Base-by-base conservation (phyloP, 1,284 basidiomycete species). In the Neonothopanus nambi region DNA sequence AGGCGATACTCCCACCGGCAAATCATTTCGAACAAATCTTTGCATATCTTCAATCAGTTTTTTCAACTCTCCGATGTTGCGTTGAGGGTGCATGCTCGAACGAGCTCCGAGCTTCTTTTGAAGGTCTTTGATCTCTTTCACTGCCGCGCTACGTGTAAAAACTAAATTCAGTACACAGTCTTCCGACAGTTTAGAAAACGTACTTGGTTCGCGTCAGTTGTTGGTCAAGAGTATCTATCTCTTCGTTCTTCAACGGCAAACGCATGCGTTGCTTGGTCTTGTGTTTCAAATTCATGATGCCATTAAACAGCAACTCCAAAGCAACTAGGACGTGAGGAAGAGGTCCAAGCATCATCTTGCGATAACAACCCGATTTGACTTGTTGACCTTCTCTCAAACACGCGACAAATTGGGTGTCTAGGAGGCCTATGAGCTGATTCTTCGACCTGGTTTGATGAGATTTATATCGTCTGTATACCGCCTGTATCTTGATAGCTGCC, bases 251-350 rank as follows among this genome's bases (percentile, higher is more conserved):
- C 64, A 4, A 62, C 39, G 61, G 70, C 12, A 61, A 54, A 17
- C 24, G 59, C 12, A 73, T 57, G 15, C 68, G 64, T 42, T 68
- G 63, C 57, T 70, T 77, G 2, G 67, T 70, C 20, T 61, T 58
- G 8, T 40, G 61, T 61, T 77, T 79, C 17, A 60, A 58, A 1
- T 64, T 57, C 33, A 64, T 55, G 1, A 69, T 60, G 20, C 67
- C 51, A 1, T 57, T 48, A 9, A 69, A 63, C 9, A 71, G 64
- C 18, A 65, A 60, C 21, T 81, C 73, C 17, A 84, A 67, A 54
- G 71, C 78, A 3, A 75, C 62, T 20, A 81, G 66, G 3, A 80
- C 62, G 56, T 74, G 76, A 0, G 81, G 79, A 4, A 84, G 64
- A 5, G 78, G 74, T 1, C 80, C 79, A 2, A 81, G 67, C 61